Evolutionary conservation across 2,329 filamentous ascomycete species (phyloP).

Genomic region (Chaetothyriales sp.): DNA sequence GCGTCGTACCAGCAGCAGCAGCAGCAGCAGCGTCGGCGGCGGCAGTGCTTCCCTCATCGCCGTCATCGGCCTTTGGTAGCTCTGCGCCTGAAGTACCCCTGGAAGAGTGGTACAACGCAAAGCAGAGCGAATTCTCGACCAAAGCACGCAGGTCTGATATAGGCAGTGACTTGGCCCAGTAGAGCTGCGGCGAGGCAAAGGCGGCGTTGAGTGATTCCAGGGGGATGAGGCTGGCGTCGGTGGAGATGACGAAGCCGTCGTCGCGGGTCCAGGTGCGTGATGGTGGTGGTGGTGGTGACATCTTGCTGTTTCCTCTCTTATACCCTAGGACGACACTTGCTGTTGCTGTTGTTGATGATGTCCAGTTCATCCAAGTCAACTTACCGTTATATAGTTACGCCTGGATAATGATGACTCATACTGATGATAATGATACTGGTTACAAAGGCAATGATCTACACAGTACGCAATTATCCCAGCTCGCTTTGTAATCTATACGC

Average conservation of each 20-base stretch:
- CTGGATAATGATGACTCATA: too few relatives aligned
- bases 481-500: too few relatives aligned
- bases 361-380: too few relatives aligned
- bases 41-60: slow-evolving; percentile 5
- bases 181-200: slow-evolving; percentile 43
- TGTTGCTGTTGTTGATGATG: too few relatives aligned
- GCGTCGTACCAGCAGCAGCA: too few relatives aligned
- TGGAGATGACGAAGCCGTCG: slow-evolving; percentile 43
- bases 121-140: slow-evolving; percentile 44
- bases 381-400: too few relatives aligned
- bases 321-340: neutral
- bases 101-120: slow-evolving; percentile 42
- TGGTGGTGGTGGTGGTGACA: neutral
- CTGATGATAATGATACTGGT: too few relatives aligned
- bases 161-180: slow-evolving; percentile 44
- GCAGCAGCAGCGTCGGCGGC: neutral
- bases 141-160: slow-evolving; percentile 36
- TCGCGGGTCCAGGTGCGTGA: slow-evolving; percentile 18
- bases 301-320: neutral
- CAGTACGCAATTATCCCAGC: too few relatives aligned
- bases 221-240: slow-evolving; percentile 42
- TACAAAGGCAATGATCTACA: too few relatives aligned
- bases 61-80: neutral
- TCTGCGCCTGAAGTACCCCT: slow-evolving; percentile 1
- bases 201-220: slow-evolving; percentile 40